Evolutionary conservation across 257 asterid genomes (phyloP), one percentile per base, ranked within the genome.

Genomic region (Paraleonurus japonicus): DNA sequence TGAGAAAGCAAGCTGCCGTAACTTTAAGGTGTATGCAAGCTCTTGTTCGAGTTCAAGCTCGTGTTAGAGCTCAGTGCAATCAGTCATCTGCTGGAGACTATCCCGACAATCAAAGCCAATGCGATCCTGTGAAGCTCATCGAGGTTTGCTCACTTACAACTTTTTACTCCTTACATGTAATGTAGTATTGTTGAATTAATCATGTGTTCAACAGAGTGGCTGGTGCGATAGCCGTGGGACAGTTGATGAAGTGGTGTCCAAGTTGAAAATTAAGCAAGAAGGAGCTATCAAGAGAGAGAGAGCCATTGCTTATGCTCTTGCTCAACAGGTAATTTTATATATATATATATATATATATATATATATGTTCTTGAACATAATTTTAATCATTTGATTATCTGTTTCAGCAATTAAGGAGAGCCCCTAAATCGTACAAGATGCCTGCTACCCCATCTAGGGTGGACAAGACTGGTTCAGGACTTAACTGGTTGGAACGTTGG

Each of bases 1-100:
- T 95, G 5, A 83, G 99, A 66, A 89, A 87, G 75, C 95, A 95
- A 79, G 98, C 95, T 24, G 98, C 87, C 0, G 85, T 85, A 17
- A 95, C 97, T 8, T 83, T 95, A 7, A 80, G 88, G 79, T 92
- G 97, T 62, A 95, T 95, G 99, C 95, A 92, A 75, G 89, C 99
- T 43, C 88, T 95, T 15, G 95, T 88, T 71, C 86, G 90, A 27
- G 95, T 78, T 61, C 97, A 95, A 75, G 95, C 93, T 33, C 88
- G 95, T 37, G 86, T 87, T n/a, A 79, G 96, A 67, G 89, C 96
- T 67, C 94, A 85, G 4, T 79, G 79, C 83, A 30, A 33, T 62
- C 87, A 84, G 27, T 69, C 90, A 15, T 51, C 79, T 2, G 51
- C 71, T 0, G 88, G 80, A 13, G 86, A 59, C 28, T 70, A 72